A percentile compares a stretch with the other conserved stretches of the same genome.
Evolutionary conservation across 1,284 basidiomycete genomes (phyloP).

Genomic region (Pseudozyma flocculosa): DNA sequence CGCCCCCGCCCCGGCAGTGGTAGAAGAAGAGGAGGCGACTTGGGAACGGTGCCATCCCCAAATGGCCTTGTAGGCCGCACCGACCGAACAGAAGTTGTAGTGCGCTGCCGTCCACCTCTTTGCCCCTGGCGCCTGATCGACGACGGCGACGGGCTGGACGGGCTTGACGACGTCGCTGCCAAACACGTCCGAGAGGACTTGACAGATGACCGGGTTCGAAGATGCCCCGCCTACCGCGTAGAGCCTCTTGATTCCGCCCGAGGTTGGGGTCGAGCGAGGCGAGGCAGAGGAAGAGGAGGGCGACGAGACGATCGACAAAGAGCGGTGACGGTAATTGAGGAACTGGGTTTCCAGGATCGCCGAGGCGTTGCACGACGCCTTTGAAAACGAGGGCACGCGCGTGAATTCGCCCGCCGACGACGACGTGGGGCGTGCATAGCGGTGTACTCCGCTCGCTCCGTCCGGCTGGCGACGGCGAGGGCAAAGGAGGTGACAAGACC

Average conservation of each 20-base stretch:
- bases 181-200: conserved; percentile 76
- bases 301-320: conserved; percentile 68
- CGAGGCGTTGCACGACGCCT: conserved; percentile 65
- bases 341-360: conserved; percentile 84
- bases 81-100: conserved; percentile 55
- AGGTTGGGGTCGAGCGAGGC: conserved; percentile 7
- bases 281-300: conserved; percentile 2
- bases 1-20: too few relatives aligned
- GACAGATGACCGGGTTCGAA: conserved; percentile 71
- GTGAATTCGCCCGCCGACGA: too few relatives aligned
- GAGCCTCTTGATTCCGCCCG: conserved; percentile 57
- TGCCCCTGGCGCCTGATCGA: conserved; percentile 8
- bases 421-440: conserved; percentile 60
- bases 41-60: too few relatives aligned
- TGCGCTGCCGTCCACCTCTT: conserved; percentile 21
- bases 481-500: too few relatives aligned
- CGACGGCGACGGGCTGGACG: conserved; percentile 11
- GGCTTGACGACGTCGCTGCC: conserved; percentile 57
- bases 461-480: too few relatives aligned
- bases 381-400: too few relatives aligned
- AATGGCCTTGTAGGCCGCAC: conserved; percentile 51
- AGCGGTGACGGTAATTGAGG: conserved; percentile 72
- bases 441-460: conserved; percentile 69
- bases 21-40: too few relatives aligned
- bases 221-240: conserved; percentile 80